phyloP scores from a whole-genome alignment of 106 monocot species.

The Amphibolis antarctica region DNA sequence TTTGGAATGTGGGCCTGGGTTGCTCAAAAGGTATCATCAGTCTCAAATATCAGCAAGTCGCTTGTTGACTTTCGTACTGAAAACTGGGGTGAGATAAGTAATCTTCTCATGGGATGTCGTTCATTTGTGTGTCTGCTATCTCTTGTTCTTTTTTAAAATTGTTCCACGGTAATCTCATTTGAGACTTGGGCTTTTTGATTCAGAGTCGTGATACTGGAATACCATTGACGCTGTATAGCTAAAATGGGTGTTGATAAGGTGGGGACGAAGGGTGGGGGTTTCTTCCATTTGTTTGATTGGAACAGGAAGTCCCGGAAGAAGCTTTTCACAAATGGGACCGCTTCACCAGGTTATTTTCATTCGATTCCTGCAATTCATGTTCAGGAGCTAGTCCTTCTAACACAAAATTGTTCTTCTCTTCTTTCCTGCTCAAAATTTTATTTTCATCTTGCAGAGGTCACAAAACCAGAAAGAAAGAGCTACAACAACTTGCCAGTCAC shows the following conservation, averaged over 20 bases:
- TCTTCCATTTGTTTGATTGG: conserved; percentile 92
- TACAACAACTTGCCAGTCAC: conserved; percentile 23
- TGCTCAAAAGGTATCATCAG: too few species aligned
- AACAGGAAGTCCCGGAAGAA: conserved; percentile 86
- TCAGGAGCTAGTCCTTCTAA: background rate
- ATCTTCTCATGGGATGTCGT: too few species aligned
- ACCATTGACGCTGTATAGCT: background rate
- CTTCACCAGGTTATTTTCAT: conserved; percentile 55
- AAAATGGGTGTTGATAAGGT: conserved; percentile 53
- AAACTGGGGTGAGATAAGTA: too few species aligned
- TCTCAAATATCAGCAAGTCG: too few species aligned
- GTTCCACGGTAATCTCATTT: background rate
- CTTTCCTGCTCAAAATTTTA: background rate
- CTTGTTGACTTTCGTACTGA: too few species aligned
- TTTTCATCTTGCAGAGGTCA: conserved; percentile 31
- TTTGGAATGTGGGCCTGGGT: too few species aligned
- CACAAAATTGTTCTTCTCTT: background rate
- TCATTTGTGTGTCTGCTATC: too few species aligned
- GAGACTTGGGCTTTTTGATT: background rate
- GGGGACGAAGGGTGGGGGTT: conserved; percentile 39
- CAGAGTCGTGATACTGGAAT: background rate
- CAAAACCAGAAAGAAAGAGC: conserved; percentile 40
- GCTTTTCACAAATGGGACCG: conserved; percentile 36
- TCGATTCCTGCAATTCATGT: background rate
- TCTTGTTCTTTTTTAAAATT: background rate